Evolutionary conservation across 139 green algal species (phyloP), one percentile per base, ranked within the genome.

Genomic region (Axilococcus clingmanii): DNA sequence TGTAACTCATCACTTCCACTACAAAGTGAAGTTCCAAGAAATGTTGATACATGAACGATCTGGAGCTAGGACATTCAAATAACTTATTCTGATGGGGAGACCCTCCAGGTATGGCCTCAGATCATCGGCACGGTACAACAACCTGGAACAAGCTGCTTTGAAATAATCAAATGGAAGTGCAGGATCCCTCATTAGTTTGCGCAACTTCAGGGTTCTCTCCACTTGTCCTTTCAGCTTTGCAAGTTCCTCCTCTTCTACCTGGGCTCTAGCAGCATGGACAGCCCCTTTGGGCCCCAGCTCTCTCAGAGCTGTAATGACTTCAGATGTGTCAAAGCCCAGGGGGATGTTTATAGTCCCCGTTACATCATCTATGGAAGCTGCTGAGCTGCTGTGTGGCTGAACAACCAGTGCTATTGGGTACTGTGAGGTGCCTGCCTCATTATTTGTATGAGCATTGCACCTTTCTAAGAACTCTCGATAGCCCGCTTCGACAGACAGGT

Each of bases 31-130:
- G 47, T 77, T 61, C 50, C 68, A 74, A 1, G 76, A 71, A 50
- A 86, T 71, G 38, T 79, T 61, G 23, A 86, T 71, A n/a, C 38
- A 51, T 5, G 29, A 19, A 20, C 63, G 53, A 35, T 73, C 78
- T 1, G 66, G 51, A 1, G 45, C 38, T 7, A 81, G 33, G 1
- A 45, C 45, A 42, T 80, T 84, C 8, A 57, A 41, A 24, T 77
- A 61, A 0, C 36, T 68, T 16, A 86, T 55, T 3, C 66, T 48
- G 32, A 85, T 29, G 3, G 44, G 40, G 28, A 55, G 46, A 19
- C 78, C 72, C 19, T 82, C 72, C 51, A 83, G 40, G 32, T 80
- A 33, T 7, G 61, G 58, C 36, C 22, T 40, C 52, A 86, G 44
- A 20, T 47, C 61, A 25, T 45, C 30, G 4, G 57, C 40, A 56